phyloP scores from a whole-genome alignment of 2,329 filamentous ascomycete genomes.

The Penicillium sp. region DNA sequence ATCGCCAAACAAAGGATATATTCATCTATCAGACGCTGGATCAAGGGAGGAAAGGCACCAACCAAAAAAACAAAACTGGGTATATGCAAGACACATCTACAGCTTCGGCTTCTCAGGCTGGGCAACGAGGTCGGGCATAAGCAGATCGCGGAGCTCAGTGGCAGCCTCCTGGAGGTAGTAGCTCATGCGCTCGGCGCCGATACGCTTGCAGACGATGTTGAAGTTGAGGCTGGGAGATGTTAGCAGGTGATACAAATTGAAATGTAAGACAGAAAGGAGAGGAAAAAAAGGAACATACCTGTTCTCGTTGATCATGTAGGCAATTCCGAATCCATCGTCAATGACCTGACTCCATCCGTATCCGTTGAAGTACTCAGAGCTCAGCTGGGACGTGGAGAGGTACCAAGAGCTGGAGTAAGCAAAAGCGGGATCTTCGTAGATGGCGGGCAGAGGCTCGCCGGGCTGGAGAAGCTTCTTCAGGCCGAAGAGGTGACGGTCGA shows the following conservation, averaged over 20 bases:
- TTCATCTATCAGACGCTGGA: slow-evolving; percentile 10
- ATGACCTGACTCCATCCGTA: slow-evolving; percentile 99
- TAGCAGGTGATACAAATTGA: slow-evolving; percentile 7
- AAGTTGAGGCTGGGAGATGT: slow-evolving; percentile 74
- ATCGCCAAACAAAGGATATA: background rate
- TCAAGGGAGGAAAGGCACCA: background rate
- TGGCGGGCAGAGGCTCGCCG: slow-evolving; percentile 72
- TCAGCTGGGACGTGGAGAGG: slow-evolving; percentile 82
- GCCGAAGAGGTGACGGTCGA: slow-evolving; percentile 95
- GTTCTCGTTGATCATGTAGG: slow-evolving; percentile 99
- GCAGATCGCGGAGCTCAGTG: slow-evolving; percentile 78
- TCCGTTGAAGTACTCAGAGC: slow-evolving; percentile 96
- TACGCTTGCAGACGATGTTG: slow-evolving; percentile 91
- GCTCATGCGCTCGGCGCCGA: slow-evolving; percentile 89
- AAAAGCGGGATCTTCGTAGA: slow-evolving; percentile 85
- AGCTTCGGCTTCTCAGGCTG: slow-evolving; percentile 82
- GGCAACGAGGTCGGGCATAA: slow-evolving; percentile 65
- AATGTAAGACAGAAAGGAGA: background rate
- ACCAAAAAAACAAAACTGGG: slow-evolving; percentile 4
- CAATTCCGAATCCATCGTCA: slow-evolving; percentile 92
- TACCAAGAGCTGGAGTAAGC: slow-evolving; percentile 84
- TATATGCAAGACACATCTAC: slow-evolving; percentile 46
- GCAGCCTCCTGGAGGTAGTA: slow-evolving; percentile 94
- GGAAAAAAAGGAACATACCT: slow-evolving; percentile 51
- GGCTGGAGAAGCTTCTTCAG: slow-evolving; percentile 83